phyloP scores from a whole-genome alignment of 2,329 filamentous ascomycete genomes.

The Botrytis elliptica region DNA sequence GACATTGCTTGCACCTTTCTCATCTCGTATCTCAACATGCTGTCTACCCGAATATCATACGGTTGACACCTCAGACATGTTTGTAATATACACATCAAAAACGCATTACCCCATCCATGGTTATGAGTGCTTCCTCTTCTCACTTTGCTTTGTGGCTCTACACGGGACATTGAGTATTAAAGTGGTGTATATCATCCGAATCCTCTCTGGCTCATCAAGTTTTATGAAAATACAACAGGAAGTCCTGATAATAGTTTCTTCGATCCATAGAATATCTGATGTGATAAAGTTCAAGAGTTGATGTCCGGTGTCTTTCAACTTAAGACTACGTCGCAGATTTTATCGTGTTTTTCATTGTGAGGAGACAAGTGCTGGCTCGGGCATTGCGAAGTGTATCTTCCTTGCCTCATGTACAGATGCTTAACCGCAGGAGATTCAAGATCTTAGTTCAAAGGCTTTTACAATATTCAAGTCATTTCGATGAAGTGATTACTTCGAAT shows the following conservation, averaged over 20 bases:
- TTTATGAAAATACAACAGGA: not conserved
- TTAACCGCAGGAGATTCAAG: not conserved
- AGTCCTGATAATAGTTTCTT: not conserved
- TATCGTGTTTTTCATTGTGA: not conserved
- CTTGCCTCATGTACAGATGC: not conserved
- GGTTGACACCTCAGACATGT: not conserved
- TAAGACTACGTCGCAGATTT: not conserved
- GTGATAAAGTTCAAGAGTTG: not conserved
- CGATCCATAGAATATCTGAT: not conserved
- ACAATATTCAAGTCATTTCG: not conserved
- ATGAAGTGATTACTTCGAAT: not conserved
- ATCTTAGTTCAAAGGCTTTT: not conserved
- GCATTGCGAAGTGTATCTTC: not conserved
- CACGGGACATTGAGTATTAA: not conserved
- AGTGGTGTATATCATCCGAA: not conserved
- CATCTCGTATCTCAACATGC: not conserved
- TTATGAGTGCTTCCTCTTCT: not conserved
- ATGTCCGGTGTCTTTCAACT: not conserved
- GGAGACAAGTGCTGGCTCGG: not conserved
- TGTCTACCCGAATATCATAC: not conserved
- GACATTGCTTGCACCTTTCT: not conserved
- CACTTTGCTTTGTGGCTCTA: not conserved
- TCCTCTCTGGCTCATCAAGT: too few relatives aligned
- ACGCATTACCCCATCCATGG: not conserved
- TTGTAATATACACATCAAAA: not conserved